Base-by-base conservation (phyloP, 768 basidiomycete species). In the Boletus eberwhitei region DNA sequence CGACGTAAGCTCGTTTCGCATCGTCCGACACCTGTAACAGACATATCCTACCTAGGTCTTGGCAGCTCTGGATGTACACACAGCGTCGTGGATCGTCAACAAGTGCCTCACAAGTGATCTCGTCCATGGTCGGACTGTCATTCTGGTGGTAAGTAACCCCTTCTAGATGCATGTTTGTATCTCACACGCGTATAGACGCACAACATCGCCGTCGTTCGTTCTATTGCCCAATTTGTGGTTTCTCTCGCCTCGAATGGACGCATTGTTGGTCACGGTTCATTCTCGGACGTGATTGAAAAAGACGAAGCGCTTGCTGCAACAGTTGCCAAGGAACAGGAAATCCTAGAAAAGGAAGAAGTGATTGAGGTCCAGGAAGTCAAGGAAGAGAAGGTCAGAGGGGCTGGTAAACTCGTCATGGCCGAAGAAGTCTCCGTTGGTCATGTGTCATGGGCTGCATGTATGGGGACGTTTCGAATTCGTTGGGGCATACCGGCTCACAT, bases 381-480 rank as follows among this genome's bases (percentile, higher is more conserved):
- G 16, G 34, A 29, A 8, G 26, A 13, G 19, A 49, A 37, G 19
- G 26, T 24, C 19, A 49, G 13, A 13, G 51, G 32, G 19, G 16
- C 11, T 14, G 51, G 51, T 4, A 29, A 52, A 14, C 35, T 49
- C 7, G 35, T 49, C 34, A 37, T 52, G 46, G 26, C 34, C 1
- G 51, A 52, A 8, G 51, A 52, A 36, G 35, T 52, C 1, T 37
- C 45, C 16, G 45, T 52, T 2, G 45, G 45, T 13, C 51, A 37
- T 34, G 51, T 52, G 26, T 51, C 50, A 12, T 48, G 50, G 43
- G 24, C 24, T 35, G 50, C 50, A 19, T 51, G 44, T 51, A 26
- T 16, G 50, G 19, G 36, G 5, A 34, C 0, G 2, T 35, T 36
- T 13, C 3, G 31, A 45, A n/a, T 5, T 4, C 42, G 1, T 48